Conservation (phyloP, 1,284 basidiomycete genomes). For the Sanguinoderma infundibulare region DNA sequence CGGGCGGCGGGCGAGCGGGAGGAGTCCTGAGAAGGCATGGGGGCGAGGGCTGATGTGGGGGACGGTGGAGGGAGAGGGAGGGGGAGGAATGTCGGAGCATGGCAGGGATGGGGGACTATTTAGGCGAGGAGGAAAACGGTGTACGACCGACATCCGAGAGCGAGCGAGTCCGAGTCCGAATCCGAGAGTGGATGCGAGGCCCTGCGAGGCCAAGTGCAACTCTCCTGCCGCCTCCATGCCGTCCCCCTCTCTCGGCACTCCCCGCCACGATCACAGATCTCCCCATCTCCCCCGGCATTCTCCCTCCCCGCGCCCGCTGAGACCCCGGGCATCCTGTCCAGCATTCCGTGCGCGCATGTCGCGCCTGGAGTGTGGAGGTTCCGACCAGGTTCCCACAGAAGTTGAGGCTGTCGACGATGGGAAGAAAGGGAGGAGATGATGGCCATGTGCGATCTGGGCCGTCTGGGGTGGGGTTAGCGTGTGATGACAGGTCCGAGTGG, state of each 20-base stretch:
- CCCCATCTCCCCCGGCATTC: neutral
- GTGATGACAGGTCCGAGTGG: too few species aligned
- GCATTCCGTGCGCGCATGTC: neutral
- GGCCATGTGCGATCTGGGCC: too few species aligned
- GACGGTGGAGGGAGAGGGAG: neutral
- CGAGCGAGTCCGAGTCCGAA: neutral
- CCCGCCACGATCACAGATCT: neutral
- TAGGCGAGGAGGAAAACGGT: slow-evolving; percentile 4
- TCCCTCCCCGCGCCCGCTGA: neutral
- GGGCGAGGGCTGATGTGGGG: neutral
- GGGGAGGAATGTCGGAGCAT: slow-evolving; percentile 1
- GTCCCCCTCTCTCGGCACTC: neutral
- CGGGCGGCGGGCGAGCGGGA: slow-evolving; percentile 3
- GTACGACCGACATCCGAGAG: too few species aligned
- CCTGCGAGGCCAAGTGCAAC: neutral
- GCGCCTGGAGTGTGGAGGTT: neutral
- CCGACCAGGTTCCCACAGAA: neutral
- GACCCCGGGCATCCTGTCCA: neutral
- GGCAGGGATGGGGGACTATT: slow-evolving; percentile 4
- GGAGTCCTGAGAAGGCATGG: slow-evolving; percentile 3
- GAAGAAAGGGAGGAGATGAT: too few species aligned
- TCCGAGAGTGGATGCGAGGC: neutral
- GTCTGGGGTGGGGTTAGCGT: too few species aligned
- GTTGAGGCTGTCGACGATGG: neutral
- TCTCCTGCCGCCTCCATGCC: neutral